A percentile compares a stretch with the other conserved stretches of the same genome.
Evolutionary conservation across 352 stramenopile genomes (phyloP).

Genomic region (Globisporangium rhizosaccharum): DNA sequence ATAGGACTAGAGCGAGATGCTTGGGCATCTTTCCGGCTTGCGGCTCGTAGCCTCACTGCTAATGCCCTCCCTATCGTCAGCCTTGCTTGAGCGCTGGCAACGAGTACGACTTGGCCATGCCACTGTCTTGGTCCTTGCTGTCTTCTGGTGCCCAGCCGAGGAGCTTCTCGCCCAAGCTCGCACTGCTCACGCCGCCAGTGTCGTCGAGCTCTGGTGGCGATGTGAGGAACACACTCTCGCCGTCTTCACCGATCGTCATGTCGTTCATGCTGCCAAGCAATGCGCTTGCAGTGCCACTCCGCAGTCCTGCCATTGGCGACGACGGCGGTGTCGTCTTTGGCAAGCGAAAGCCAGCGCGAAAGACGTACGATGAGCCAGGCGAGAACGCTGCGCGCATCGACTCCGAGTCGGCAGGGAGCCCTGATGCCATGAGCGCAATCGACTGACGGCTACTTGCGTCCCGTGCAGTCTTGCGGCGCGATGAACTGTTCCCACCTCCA

Average conservation of each 20-base stretch:
- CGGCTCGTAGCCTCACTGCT: not conserved
- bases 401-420: conserved; percentile 24
- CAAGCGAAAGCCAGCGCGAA: conserved; percentile 51
- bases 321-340: conserved; percentile 38
- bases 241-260: conserved; percentile 12
- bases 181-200: not conserved
- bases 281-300: not conserved
- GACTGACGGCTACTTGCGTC: conserved; percentile 16
- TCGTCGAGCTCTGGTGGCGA: conserved; percentile 17
- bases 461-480: conserved; percentile 24
- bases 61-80: not conserved
- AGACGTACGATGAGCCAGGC: conserved; percentile 33
- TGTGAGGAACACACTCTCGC: conserved; percentile 6
- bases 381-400: conserved; percentile 30
- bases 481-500: conserved; percentile 5
- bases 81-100: conserved; percentile 39
- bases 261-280: conserved; percentile 4
- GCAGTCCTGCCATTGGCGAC: conserved; percentile 10
- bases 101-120: conserved; percentile 48
- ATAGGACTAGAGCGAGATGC: too few relatives aligned
- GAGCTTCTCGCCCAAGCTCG: conserved; percentile 21
- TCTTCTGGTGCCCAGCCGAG: conserved; percentile 36
- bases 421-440: conserved; percentile 23
- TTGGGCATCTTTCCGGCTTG: not conserved
- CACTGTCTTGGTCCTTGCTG: conserved; percentile 16